phyloP scores from a whole-genome alignment of 2,329 filamentous ascomycete species.

The Pyricularia sp. region DNA sequence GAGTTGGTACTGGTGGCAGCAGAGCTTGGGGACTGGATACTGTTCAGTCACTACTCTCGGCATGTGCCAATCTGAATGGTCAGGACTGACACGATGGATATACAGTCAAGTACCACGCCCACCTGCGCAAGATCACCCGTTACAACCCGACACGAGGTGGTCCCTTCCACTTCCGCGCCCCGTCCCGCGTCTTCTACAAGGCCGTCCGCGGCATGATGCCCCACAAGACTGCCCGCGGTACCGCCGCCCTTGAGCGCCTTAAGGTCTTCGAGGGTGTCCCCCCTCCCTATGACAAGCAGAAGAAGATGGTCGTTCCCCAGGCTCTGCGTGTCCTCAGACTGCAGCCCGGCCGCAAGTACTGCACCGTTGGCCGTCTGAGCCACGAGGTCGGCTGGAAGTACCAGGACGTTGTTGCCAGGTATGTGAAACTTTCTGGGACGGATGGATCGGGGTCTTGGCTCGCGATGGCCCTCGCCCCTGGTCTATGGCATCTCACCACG shows the following conservation, averaged over 20 bases:
- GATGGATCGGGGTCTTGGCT: background rate
- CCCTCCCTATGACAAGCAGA: slow-evolving; percentile 98
- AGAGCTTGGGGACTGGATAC: background rate
- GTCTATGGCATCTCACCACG: background rate
- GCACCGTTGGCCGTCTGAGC: slow-evolving; percentile 94
- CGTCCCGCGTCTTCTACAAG: slow-evolving; percentile 99
- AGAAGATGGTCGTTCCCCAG: slow-evolving; percentile 99
- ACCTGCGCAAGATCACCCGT: slow-evolving; percentile 99
- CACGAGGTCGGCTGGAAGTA: slow-evolving; percentile 99
- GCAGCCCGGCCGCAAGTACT: slow-evolving; percentile 99
- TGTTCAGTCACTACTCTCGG: background rate
- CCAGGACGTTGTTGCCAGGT: slow-evolving; percentile 98
- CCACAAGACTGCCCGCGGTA: slow-evolving; percentile 98
- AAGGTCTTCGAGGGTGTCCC: slow-evolving; percentile 99
- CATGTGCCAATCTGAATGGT: background rate
- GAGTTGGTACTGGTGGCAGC: background rate
- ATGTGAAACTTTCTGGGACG: slow-evolving; percentile 32
- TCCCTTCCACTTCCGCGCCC: slow-evolving; percentile 99
- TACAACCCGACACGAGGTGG: slow-evolving; percentile 99
- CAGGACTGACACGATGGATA: slow-evolving; percentile 13
- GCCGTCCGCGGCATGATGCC: slow-evolving; percentile 99
- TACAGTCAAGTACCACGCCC: slow-evolving; percentile 99
- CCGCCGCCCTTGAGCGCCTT: slow-evolving; percentile 92
- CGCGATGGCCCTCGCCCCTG: background rate
- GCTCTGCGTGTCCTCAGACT: slow-evolving; percentile 91